Percentiles rank a stretch among this genome's conserved stretches.
These are phyloP conservation scores for Aegilops sharonensis DNA, from an alignment of 176 grass and related monocot species.

Conservation along the genomic window DNA sequence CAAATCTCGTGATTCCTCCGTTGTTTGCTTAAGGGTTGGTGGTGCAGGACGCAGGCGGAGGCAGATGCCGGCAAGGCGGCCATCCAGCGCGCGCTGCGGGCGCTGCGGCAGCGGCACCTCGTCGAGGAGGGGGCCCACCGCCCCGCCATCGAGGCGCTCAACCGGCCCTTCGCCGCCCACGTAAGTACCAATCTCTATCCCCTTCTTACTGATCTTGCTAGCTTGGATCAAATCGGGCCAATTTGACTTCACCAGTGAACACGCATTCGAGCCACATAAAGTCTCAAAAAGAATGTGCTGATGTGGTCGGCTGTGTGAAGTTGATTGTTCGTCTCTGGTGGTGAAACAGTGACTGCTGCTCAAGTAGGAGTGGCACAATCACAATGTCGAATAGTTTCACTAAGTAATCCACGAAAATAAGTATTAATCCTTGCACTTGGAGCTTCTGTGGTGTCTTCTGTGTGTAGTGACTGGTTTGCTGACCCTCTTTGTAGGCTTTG, in stretches of 20 bases:
- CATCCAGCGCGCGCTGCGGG: slow-evolving; percentile 46
- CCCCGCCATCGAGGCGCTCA: slow-evolving; percentile 71
- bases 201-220: not conserved
- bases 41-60: slow-evolving; percentile 63
- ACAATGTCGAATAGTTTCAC: not conserved
- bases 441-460: slow-evolving; percentile 5
- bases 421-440: not conserved
- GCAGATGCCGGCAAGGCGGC: slow-evolving; percentile 59
- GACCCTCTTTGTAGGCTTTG: slow-evolving; percentile 46
- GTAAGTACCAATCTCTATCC: slow-evolving; percentile 35
- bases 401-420: not conserved
- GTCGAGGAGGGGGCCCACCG: slow-evolving; percentile 81
- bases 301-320: not conserved
- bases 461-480: slow-evolving; percentile 6
- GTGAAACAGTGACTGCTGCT: not conserved
- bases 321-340: not conserved
- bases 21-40: not conserved
- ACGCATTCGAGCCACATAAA: not conserved
- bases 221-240: not conserved
- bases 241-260: not conserved
- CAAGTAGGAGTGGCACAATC: not conserved
- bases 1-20: not conserved
- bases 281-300: not conserved
- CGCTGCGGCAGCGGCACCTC: slow-evolving; percentile 58
- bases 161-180: slow-evolving; percentile 66